phyloP scores from a whole-genome alignment of 352 stramenopile species.

The Phytophthora megakarya region DNA sequence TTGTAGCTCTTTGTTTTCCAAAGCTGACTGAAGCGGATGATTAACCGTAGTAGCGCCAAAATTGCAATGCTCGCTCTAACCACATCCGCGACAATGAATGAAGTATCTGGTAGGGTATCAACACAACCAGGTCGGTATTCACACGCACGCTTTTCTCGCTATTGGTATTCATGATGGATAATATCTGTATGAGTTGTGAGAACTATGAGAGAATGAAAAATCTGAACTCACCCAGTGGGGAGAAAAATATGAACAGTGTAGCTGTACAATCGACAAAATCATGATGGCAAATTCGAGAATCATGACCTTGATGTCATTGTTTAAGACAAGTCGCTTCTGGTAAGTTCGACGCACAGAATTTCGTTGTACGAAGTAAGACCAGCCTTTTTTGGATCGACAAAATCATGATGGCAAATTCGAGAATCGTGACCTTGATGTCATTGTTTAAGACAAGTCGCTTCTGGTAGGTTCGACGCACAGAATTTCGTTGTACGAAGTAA shows the following conservation, averaged over 20 bases:
- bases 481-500: conserved; percentile 32
- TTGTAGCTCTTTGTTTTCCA: conserved; percentile 22
- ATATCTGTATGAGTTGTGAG: background rate
- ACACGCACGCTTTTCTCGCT: conserved; percentile 61
- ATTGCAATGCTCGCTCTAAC: conserved; percentile 34
- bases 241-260: conserved; percentile 41
- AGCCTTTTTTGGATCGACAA: conserved; percentile 44
- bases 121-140: conserved; percentile 27
- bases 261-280: conserved; percentile 44
- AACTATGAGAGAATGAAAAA: background rate
- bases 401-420: conserved; percentile 55
- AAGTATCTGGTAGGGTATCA: conserved; percentile 42
- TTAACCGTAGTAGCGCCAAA: conserved; percentile 18
- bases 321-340: conserved; percentile 48
- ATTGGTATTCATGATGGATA: background rate
- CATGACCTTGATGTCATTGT: conserved; percentile 46
- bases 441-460: conserved; percentile 45
- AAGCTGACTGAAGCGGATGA: conserved; percentile 27
- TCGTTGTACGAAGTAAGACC: conserved; percentile 32
- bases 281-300: conserved; percentile 52
- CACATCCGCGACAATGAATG: conserved; percentile 41
- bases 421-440: conserved; percentile 41
- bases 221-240: conserved; percentile 40
- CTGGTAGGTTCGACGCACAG: conserved; percentile 42
- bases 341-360: conserved; percentile 38